Conservation (phyloP, 371 early-diverging fungal species). For the Blastocladiella emersonii region DNA sequence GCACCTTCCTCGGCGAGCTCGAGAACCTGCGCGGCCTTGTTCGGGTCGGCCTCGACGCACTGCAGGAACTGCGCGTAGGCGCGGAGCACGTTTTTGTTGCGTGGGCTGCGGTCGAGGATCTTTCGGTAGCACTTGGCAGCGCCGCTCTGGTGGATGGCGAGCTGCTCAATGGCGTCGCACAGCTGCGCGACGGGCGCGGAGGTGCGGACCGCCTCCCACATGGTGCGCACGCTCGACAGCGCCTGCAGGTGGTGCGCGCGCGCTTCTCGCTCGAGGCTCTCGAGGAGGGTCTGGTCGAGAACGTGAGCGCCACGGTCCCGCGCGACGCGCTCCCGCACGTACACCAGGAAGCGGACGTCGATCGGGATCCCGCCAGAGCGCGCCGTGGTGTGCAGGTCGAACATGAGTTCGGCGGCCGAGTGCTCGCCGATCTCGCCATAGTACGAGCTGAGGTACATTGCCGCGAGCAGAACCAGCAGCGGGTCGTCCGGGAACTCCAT, state of each 20-base stretch:
- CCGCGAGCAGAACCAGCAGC: neutral
- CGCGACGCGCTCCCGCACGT: neutral
- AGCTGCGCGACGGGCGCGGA: neutral
- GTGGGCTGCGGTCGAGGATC: too few species aligned
- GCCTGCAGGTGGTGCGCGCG: too few species aligned
- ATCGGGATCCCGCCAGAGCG: neutral
- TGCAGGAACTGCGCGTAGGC: neutral
- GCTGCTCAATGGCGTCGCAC: neutral
- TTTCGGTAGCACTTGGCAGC: too few species aligned
- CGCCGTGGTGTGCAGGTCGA: too few species aligned
- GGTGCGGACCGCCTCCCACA: neutral
- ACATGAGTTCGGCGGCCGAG: neutral
- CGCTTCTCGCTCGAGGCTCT: too few species aligned
- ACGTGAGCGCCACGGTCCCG: too few species aligned
- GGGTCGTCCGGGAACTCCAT: neutral
- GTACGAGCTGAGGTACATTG: neutral
- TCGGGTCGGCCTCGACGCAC: neutral
- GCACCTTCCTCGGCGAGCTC: neutral
- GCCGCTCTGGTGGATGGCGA: too few species aligned
- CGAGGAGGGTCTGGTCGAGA: too few species aligned
- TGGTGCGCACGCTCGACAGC: neutral
- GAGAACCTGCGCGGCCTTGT: neutral
- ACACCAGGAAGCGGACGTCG: neutral
- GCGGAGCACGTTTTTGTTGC: neutral
- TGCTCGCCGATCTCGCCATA: neutral